phyloP scores from a whole-genome alignment of 2,329 filamentous ascomycete species.

The Trichophyton mentagrophytes region DNA sequence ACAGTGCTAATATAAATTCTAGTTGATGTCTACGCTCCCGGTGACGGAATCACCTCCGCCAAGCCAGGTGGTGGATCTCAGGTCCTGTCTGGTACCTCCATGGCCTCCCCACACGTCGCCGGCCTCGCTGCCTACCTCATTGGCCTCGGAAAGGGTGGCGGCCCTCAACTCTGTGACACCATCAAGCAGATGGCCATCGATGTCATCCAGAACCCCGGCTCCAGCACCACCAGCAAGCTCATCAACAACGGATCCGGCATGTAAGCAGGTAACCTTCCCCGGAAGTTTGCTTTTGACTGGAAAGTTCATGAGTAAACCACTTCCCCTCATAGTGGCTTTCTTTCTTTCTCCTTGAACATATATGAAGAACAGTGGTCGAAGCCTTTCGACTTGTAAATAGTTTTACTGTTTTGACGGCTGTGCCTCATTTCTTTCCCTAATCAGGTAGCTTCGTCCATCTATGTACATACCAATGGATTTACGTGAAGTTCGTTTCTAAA shows the following conservation, averaged over 20 bases:
- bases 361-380: background rate
- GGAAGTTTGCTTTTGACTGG: background rate
- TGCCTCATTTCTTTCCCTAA: background rate
- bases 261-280: background rate
- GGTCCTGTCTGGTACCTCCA: constrained; percentile 26
- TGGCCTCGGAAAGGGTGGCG: constrained; percentile 38
- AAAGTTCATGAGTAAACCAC: background rate
- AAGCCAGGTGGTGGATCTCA: constrained; percentile 39
- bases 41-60: constrained; percentile 39
- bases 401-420: background rate
- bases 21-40: constrained; percentile 47
- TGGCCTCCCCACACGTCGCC: constrained; percentile 35
- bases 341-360: background rate
- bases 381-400: background rate
- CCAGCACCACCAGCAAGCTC: constrained; percentile 19
- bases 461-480: background rate
- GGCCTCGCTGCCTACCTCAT: constrained; percentile 43
- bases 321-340: background rate
- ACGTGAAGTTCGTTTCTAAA: background rate
- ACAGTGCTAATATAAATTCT: background rate
- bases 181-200: constrained; percentile 41
- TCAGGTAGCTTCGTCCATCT: background rate
- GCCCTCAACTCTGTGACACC: constrained; percentile 32
- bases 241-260: constrained; percentile 17
- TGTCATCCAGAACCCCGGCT: constrained; percentile 14